Evolutionary conservation across 352 stramenopile species (phyloP).

Genomic region (Phytophthora constricta): DNA sequence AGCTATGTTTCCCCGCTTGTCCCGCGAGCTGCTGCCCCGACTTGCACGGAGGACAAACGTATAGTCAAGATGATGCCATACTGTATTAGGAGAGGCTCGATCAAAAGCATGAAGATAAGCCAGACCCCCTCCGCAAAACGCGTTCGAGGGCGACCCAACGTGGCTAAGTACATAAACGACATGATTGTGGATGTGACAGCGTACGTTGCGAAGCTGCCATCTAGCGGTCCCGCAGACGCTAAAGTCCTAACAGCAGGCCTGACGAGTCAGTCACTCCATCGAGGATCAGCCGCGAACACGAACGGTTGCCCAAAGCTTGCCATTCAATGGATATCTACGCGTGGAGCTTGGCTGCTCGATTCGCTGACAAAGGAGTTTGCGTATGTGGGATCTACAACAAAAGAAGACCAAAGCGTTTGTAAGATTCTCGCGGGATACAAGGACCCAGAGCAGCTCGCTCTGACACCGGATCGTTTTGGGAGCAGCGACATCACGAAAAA

Average conservation of each 20-base stretch:
- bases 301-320: constrained; percentile 13
- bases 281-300: constrained; percentile 9
- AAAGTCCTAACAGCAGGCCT: background rate
- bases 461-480: too few species aligned
- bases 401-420: background rate
- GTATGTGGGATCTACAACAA: background rate
- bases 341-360: background rate
- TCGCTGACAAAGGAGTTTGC: constrained; percentile 7
- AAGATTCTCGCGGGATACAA: background rate
- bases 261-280: constrained; percentile 5
- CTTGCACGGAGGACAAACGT: constrained; percentile 4
- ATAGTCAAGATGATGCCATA: constrained; percentile 6
- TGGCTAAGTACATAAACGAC: constrained; percentile 19
- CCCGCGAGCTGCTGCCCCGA: background rate
- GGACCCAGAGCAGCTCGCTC: background rate
- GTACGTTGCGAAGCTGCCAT: too few species aligned
- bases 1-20: background rate
- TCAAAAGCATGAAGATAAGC: background rate
- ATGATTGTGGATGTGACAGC: too few species aligned
- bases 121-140: constrained; percentile 6
- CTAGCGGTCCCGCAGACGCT: background rate
- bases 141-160: constrained; percentile 5
- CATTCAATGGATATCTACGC: constrained; percentile 7
- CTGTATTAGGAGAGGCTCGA: constrained; percentile 1
- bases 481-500: too few species aligned